Evolutionary conservation across 306 rosid species (phyloP), one percentile per base, ranked within the genome.

Genomic region (Casuarina equisetifolia): DNA sequence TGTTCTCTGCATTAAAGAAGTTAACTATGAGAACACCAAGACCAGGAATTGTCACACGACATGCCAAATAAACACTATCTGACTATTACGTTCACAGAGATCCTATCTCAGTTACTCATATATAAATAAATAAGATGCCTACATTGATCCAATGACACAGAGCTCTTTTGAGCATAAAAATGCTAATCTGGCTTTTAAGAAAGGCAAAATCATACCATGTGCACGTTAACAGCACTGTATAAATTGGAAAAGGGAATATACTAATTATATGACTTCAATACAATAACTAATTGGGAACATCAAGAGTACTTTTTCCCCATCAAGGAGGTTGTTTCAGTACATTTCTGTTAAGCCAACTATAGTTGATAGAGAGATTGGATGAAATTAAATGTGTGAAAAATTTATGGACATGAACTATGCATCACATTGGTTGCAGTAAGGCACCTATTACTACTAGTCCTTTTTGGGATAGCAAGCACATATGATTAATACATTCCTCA

Each of bases 1-100:
- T 20, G 89, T 89, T 89, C 98, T 89, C 99, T 96, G 94, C 96
- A 87, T 73, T 68, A 69, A 52, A 68, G 72, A 74, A 78, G 76
- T 74, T 71, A 76, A 43, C 62, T 45, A 84, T 50, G 74, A 73
- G 72, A 73, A 70, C 71, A 12, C 46, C 76, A 70, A 44, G 75
- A 71, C 57, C 45, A 74, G 63, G 50, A 42, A 67, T 38, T 16
- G 78, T 4, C 59, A 74, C 15, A 63, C 69, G 46, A 64, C 58
- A 59, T 70, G 45, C 58, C 20, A 62, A 50, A 16, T 44, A 72
- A 13, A 70, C 20, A n/a, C 48, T 35, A 40, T 17, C 2, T 3
- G 50, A 43, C 12, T 32, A 42, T 39, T 66, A 40, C 35, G 8
- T 39, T 64, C 4, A 9, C 15, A 25, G 5, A 8, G 35, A 20